Percentiles rank a stretch among this genome's conserved stretches.
Evolutionary conservation across 2,329 filamentous ascomycete genomes (phyloP).

Genomic region (Paecilomyces formosus): DNA sequence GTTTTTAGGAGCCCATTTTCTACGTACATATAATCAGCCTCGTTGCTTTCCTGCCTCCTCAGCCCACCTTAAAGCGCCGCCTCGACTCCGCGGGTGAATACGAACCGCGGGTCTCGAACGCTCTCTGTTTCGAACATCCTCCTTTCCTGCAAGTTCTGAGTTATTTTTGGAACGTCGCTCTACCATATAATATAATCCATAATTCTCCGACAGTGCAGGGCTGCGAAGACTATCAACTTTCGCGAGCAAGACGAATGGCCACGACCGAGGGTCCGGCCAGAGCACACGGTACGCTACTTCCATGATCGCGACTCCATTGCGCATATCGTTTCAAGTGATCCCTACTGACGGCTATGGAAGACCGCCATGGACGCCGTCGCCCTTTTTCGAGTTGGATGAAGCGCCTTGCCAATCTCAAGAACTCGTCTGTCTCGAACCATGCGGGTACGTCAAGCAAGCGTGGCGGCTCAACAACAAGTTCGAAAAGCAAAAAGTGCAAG

Average conservation of each 20-base stretch:
- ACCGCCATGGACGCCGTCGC: constrained; percentile 66
- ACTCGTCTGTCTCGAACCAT: constrained; percentile 50
- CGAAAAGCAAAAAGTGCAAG: constrained; percentile 55
- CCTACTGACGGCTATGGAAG: constrained; percentile 40
- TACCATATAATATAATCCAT: neutral
- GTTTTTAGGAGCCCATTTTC: neutral
- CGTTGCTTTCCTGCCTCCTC: neutral
- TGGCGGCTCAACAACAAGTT: constrained; percentile 8
- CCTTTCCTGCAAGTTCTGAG: neutral
- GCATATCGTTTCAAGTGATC: constrained; percentile 1
- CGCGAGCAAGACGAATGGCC: constrained; percentile 21
- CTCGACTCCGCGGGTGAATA: neutral
- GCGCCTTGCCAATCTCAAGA: constrained; percentile 82
- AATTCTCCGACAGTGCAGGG: neutral
- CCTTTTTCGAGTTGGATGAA: constrained; percentile 94
- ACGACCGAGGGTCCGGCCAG: constrained; percentile 32
- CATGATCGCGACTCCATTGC: constrained; percentile 1
- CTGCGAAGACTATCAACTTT: neutral
- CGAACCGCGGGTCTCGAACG: neutral
- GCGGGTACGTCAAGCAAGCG: constrained; percentile 33
- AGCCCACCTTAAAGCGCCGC: neutral
- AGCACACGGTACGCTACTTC: constrained; percentile 36
- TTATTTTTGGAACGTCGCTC: neutral
- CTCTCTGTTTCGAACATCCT: neutral
- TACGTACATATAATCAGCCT: neutral